Conservation (phyloP, 2,329 filamentous ascomycete genomes). For the Elsinoe perseae region DNA sequence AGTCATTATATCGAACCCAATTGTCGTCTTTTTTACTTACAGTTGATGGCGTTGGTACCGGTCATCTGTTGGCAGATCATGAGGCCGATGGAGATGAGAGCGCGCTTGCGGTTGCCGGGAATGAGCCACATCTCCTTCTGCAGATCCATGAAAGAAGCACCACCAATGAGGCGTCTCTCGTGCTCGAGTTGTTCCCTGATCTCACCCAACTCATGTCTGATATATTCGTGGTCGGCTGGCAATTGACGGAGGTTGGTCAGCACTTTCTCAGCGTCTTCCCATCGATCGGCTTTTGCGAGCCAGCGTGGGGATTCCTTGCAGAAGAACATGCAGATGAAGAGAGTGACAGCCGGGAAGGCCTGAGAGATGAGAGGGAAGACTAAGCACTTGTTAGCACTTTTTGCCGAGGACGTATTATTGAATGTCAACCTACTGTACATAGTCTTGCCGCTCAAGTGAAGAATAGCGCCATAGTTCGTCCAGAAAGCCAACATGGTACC, state of each 20-base stretch:
- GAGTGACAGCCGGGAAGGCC: conserved; percentile 53
- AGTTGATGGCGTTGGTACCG: conserved; percentile 46
- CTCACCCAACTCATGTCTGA: conserved; percentile 47
- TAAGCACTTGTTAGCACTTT: conserved; percentile 10
- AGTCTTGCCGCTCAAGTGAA: conserved; percentile 41
- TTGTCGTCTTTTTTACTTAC: background rate
- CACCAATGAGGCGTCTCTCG: conserved; percentile 61
- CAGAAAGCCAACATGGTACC: conserved; percentile 48
- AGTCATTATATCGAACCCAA: background rate
- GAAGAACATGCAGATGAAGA: conserved; percentile 54
- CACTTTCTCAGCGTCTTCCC: conserved; percentile 54
- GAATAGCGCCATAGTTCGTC: conserved; percentile 47
- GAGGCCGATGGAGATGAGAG: conserved; percentile 54
- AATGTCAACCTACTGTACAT: conserved; percentile 36
- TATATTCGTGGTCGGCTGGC: conserved; percentile 54
- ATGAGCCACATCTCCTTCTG: conserved; percentile 62
- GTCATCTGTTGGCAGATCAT: conserved; percentile 69
- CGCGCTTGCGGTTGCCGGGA: conserved; percentile 56
- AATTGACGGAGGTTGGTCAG: conserved; percentile 50
- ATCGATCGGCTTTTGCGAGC: conserved; percentile 59
- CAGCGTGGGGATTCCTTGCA: conserved; percentile 59
- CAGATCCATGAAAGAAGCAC: conserved; percentile 54
- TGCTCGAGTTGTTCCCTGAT: conserved; percentile 61
- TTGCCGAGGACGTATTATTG: background rate
- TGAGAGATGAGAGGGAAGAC: conserved; percentile 58